Evolutionary conservation across 1,139 yeast genomes (phyloP).

Genomic region (Hansenula lynferdii): DNA sequence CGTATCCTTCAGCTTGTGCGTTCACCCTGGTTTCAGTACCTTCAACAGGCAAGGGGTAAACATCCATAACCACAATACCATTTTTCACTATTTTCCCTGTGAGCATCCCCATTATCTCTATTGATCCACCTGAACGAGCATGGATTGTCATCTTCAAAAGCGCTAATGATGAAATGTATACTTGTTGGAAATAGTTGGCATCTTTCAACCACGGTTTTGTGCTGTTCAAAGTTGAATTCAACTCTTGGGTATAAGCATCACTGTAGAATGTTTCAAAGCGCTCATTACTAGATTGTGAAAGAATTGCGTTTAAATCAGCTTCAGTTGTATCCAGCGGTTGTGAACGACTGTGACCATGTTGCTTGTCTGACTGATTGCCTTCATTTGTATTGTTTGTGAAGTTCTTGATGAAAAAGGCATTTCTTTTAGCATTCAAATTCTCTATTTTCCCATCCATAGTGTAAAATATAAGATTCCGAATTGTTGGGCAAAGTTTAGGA

Average conservation of each 20-base stretch:
- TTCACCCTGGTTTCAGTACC: conserved; percentile 96
- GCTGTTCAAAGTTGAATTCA: conserved; percentile 7
- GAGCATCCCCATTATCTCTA: conserved; percentile 94
- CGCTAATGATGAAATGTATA: conserved; percentile 70
- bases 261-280: conserved; percentile 14
- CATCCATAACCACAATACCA: conserved; percentile 72
- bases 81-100: conserved; percentile 65
- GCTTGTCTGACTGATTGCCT: neutral
- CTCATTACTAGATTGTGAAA: conserved; percentile 10
- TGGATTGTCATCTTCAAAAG: conserved; percentile 76
- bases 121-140: conserved; percentile 82
- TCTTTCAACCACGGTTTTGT: conserved; percentile 41
- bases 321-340: conserved; percentile 14
- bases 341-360: conserved; percentile 4
- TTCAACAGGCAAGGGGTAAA: conserved; percentile 85
- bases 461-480: no score
- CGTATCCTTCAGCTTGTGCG: conserved; percentile 92
- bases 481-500: no score
- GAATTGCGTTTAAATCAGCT: conserved; percentile 11
- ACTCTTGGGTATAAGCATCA: neutral
- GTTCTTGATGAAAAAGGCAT: conserved; percentile 10
- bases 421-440: conserved; percentile 2
- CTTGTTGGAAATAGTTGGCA: conserved; percentile 61
- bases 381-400: conserved; percentile 5
- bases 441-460: no score